Evolutionary conservation across 257 asterid species (phyloP).

Genomic region (Plantago elongata): DNA sequence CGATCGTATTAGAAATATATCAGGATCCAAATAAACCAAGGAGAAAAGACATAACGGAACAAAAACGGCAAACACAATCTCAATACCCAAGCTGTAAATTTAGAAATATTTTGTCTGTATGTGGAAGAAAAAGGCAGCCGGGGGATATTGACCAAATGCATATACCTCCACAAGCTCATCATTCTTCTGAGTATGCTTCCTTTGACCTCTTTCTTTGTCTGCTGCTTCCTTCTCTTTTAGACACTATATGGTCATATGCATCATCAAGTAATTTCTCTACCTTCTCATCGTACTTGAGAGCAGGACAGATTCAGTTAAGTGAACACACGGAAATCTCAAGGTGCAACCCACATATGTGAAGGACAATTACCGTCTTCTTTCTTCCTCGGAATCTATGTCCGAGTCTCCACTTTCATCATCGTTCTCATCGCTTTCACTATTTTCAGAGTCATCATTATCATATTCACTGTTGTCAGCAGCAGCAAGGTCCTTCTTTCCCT

Average conservation of each 20-base stretch:
- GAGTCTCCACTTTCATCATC: slow-evolving; percentile 35
- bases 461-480: slow-evolving; percentile 70
- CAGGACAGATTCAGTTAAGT: slow-evolving; percentile 16
- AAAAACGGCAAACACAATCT: not conserved
- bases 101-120: not conserved
- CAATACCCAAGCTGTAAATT: not conserved
- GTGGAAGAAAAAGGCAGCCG: not conserved
- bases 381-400: slow-evolving; percentile 89
- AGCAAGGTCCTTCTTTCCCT: slow-evolving; percentile 82
- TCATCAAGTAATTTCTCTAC: slow-evolving; percentile 72
- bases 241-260: slow-evolving; percentile 62
- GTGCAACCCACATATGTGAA: slow-evolving; percentile 2
- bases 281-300: slow-evolving; percentile 64
- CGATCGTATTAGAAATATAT: too few species aligned
- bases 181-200: slow-evolving; percentile 44
- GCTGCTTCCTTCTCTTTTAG: slow-evolving; percentile 77
- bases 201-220: slow-evolving; percentile 79
- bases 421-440: slow-evolving; percentile 58
- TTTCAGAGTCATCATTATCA: slow-evolving; percentile 46
- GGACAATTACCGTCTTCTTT: slow-evolving; percentile 51
- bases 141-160: slow-evolving; percentile 8
- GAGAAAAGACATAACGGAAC: too few species aligned
- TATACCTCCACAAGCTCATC: slow-evolving; percentile 57
- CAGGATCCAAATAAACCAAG: too few species aligned
- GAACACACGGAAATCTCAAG: not conserved